Evolutionary conservation across 148 eudicot genomes (phyloP), one percentile per base, ranked within the genome.

Genomic region (Fagopyrum tataricum): DNA sequence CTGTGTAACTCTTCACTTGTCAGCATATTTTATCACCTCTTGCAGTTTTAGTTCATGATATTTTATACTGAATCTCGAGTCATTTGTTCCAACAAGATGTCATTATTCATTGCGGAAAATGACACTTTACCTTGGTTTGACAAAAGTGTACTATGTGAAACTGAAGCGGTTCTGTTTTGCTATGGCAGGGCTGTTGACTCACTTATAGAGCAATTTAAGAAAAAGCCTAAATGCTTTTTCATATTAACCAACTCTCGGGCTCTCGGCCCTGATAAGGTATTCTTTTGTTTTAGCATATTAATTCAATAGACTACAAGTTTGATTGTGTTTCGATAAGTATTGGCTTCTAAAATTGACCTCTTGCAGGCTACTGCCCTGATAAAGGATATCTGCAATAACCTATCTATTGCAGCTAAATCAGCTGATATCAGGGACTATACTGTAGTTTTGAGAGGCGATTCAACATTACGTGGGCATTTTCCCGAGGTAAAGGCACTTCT

Each of bases 211-310:
- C 88, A 92, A 79, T 90, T 96, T 76, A 81, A 59, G 55, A 82
- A 86, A 74, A 88, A 74, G 75, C 87, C 96, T 6, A 90, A 85
- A 77, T 96, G 99, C 80, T 92, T 96, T 86, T 96, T 92, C 84
- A 96, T 96, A 76, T 84, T 96, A 82, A 96, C 99, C 43, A 96
- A 96, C 81, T 96, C 99, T 21, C 84, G 99, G 41, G 83, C 99
- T 67, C 82, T 92, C 31, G 82, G 85, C 82, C 81, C 96, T 74
- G 88, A 88, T 26, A 96, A 92, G 99, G 99, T 96, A 77, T 40
- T 73, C 14, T 24, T 59, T 2, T 2, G 39, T 59, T 39, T 59
- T 39, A 59, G 23, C 66, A 2, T 39, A 64, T 14, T 15, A 64
- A 37, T 64, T 20, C 69, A 37, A 39, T 6, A 64, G 69, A 14